phyloP scores from a whole-genome alignment of 1,284 basidiomycete genomes.

The Rhodotorula mucilaginosa region DNA sequence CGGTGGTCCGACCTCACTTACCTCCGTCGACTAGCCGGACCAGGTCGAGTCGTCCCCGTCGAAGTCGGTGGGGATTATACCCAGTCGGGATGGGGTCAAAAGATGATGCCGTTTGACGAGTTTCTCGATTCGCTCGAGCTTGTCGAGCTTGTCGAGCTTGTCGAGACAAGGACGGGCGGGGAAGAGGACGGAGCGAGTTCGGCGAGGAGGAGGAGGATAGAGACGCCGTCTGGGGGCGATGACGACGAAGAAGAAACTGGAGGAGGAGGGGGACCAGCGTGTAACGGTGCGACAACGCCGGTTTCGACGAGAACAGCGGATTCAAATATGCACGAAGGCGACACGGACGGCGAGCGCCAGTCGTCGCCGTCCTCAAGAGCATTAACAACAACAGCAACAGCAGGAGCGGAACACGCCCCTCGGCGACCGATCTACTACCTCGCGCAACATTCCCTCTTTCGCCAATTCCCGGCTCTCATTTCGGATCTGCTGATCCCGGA shows the following conservation, averaged over 20 bases:
- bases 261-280: not conserved
- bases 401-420: too few relatives aligned
- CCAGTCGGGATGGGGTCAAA: constrained; percentile 75
- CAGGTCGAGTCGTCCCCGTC: constrained; percentile 80
- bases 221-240: not conserved
- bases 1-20: constrained; percentile 70
- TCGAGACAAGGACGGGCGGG: not conserved
- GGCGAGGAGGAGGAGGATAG: not conserved
- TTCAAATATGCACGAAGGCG: too few relatives aligned
- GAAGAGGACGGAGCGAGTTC: not conserved
- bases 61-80: constrained; percentile 86
- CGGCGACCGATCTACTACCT: constrained; percentile 62
- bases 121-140: constrained; percentile 58
- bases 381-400: too few relatives aligned
- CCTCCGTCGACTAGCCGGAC: constrained; percentile 65
- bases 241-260: not conserved
- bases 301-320: too few relatives aligned
- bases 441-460: constrained; percentile 82
- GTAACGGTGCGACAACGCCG: too few relatives aligned
- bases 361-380: not conserved
- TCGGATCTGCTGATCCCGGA: constrained; percentile 78
- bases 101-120: constrained; percentile 70
- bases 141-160: not conserved
- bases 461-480: constrained; percentile 75
- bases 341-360: too few relatives aligned